Evolutionary conservation across 805 yeast species (phyloP).

Genomic region (Candida jianshihensis): DNA sequence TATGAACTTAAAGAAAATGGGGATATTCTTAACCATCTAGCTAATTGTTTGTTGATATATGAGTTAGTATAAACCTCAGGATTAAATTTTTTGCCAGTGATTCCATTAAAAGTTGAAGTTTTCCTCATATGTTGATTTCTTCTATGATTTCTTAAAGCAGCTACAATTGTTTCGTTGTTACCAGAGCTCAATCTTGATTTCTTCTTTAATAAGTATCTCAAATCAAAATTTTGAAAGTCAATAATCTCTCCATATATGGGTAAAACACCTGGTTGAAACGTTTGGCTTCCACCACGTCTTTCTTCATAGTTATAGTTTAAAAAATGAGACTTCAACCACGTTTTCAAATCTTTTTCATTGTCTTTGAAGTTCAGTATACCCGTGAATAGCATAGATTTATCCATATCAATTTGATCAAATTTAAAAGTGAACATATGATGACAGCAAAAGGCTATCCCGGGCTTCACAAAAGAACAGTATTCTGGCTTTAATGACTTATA

Average conservation of each 20-base stretch:
- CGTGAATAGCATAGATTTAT: neutral
- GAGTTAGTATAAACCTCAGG: neutral
- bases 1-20: slow-evolving; percentile 13
- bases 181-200: too few species aligned
- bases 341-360: too few species aligned
- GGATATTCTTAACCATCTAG: slow-evolving; percentile 15
- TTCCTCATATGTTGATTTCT: too few species aligned
- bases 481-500: neutral
- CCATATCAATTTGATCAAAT: slow-evolving; percentile 1
- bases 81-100: neutral
- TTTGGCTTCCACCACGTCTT: neutral
- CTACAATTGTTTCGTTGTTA: too few species aligned
- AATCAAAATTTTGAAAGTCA: slow-evolving; percentile 16
- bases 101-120: too few species aligned
- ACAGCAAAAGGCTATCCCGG: slow-evolving; percentile 9
- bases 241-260: slow-evolving; percentile 10
- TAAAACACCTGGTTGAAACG: too few species aligned
- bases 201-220: slow-evolving; percentile 6
- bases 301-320: too few species aligned
- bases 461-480: slow-evolving; percentile 11
- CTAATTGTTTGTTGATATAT: slow-evolving; percentile 10
- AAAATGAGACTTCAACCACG: neutral
- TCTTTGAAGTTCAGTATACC: too few species aligned
- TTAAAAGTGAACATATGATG: slow-evolving; percentile 6
- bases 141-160: too few species aligned